Evolutionary conservation across 805 yeast species (phyloP), one percentile per base, ranked within the genome.

Genomic region (Teunomyces funiuensis): DNA sequence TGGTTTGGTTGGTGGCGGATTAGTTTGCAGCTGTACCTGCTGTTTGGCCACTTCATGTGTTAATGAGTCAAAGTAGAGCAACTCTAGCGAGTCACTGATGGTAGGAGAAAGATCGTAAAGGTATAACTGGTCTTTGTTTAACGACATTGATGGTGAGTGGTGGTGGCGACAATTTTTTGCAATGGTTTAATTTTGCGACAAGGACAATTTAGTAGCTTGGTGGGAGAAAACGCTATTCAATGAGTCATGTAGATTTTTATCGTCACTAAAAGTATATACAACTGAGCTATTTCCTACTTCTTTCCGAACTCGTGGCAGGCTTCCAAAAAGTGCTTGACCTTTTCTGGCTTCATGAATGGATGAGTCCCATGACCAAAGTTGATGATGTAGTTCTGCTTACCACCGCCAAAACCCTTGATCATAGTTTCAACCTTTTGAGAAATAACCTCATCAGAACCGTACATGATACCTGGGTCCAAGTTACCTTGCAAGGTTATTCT

Each of bases 301-400:
- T 77, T 67, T 7, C 96, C 96, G 40, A 85, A 62, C 55, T 90
- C 77, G 61, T 88, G 96, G 53, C 93, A 85, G 63, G 88, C 97
- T 63, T 88, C 70, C 58, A 93, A 71, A 69, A 93, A 93, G 66
- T 80, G 87, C 45, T 79, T 82, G 47, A 93, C 79, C 62, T 85
- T 85, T 50, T 86, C 96, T 8, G 98, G 96, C 49, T 88, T 85
- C 96, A 93, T 89, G 67, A 87, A 88, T 16, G 99, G 99, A 61
- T 89, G 97, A 16, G 99, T 93, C 13, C 99, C 99, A 55, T 93
- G 99, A 36, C 99, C 99, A 58, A 93, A 86, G 71, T 93, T 93
- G 53, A 91, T 83, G 51, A 93, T 91, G 68, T 93, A 93, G 56
- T 84, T 77, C 57, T 86, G 80, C 64, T 88, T 88, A 16, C 97